Conservation (phyloP, 2,329 filamentous ascomycete species). For the Sphaceloma murrayae region DNA sequence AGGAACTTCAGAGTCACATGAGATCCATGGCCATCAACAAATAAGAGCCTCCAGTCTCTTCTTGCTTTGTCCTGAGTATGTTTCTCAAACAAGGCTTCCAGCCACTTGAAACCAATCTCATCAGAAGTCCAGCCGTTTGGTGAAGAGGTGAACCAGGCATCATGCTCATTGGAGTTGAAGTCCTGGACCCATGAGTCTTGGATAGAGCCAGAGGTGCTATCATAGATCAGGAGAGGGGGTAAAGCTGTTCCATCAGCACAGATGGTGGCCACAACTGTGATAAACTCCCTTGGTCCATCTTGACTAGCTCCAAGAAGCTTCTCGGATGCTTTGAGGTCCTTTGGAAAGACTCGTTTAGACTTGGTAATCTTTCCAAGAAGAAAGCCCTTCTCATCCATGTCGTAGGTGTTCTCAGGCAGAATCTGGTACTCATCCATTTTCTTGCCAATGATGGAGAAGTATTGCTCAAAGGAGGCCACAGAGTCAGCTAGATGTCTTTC, state of each 20-base stretch:
- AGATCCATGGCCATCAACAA: constrained; percentile 19
- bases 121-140: constrained; percentile 20
- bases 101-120: constrained; percentile 19
- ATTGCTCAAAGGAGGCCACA: constrained; percentile 13
- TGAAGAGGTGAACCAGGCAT: constrained; percentile 18
- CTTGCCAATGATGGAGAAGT: constrained; percentile 7
- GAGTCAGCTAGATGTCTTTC: constrained; percentile 13
- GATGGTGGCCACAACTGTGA: constrained; percentile 20
- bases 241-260: constrained; percentile 18
- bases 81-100: constrained; percentile 18
- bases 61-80: constrained; percentile 17
- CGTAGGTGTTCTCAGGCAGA: constrained; percentile 1
- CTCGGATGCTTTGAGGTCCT: constrained; percentile 5
- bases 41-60: constrained; percentile 19
- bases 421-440: constrained; percentile 6
- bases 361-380: neutral
- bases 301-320: constrained; percentile 16
- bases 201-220: constrained; percentile 15
- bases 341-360: constrained; percentile 4
- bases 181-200: constrained; percentile 20
- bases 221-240: constrained; percentile 19
- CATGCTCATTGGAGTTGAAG: constrained; percentile 17
- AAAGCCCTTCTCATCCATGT: constrained; percentile 1
- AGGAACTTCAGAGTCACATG: constrained; percentile 18
- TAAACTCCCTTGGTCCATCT: constrained; percentile 20